Evolutionary conservation across 257 asterid genomes (phyloP).

Genomic region (Linderniella brevidens): DNA sequence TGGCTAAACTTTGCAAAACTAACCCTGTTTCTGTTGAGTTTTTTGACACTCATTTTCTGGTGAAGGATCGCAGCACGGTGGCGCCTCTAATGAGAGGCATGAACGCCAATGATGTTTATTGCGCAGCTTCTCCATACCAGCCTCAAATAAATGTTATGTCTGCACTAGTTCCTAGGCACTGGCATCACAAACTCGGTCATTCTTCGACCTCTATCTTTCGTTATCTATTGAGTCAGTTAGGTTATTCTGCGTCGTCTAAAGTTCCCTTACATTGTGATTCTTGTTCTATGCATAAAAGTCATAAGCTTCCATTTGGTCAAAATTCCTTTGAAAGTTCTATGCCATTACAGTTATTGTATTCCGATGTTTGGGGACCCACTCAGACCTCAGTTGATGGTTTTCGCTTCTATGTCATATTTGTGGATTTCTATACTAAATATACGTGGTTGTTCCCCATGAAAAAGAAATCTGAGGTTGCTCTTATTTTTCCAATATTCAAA

Average conservation of each 20-base stretch:
- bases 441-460: constrained; percentile 10
- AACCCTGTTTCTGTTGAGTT: constrained; percentile 1
- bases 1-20: neutral
- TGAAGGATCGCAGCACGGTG: neutral
- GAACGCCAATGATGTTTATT: neutral
- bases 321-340: neutral
- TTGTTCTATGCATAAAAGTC: neutral
- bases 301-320: neutral
- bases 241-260: too few relatives aligned
- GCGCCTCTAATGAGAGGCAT: neutral
- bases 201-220: too few relatives aligned
- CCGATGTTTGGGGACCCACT: constrained; percentile 1
- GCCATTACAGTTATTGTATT: neutral
- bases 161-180: too few relatives aligned
- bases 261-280: neutral
- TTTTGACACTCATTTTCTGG: neutral
- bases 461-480: constrained; percentile 1
- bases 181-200: too few relatives aligned
- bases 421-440: constrained; percentile 11
- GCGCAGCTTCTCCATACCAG: neutral
- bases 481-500: neutral
- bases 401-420: constrained; percentile 8
- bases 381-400: neutral
- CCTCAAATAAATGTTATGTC: neutral
- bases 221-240: too few relatives aligned